phyloP scores from a whole-genome alignment of 2,329 filamentous ascomycete genomes.

The Curvularia sp. region DNA sequence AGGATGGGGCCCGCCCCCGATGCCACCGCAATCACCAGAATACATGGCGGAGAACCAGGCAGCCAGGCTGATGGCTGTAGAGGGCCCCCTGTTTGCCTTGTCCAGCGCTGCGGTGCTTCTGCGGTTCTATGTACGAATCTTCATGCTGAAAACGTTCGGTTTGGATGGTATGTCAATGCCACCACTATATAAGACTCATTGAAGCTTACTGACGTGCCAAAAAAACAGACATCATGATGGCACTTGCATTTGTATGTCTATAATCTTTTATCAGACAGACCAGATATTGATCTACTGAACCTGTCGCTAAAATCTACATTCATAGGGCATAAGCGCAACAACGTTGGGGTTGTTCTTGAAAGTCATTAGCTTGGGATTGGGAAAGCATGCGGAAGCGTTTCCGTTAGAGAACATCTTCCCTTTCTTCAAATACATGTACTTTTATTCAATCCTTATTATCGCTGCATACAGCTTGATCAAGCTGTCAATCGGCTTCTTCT shows the following conservation, averaged over 20 bases:
- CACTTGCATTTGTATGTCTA: slow-evolving; percentile 25
- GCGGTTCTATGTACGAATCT: slow-evolving; percentile 31
- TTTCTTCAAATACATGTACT: slow-evolving; percentile 52
- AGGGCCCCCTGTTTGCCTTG: slow-evolving; percentile 49
- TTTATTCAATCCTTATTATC: slow-evolving; percentile 58
- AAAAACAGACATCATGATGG: slow-evolving; percentile 51
- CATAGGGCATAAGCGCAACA: slow-evolving; percentile 23
- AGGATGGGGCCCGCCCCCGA: slow-evolving; percentile 12
- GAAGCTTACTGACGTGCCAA: slow-evolving; percentile 11
- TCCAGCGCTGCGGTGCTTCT: slow-evolving; percentile 28
- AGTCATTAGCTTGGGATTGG: slow-evolving; percentile 53
- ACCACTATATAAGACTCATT: neutral
- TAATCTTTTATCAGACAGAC: neutral
- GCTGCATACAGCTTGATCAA: slow-evolving; percentile 57
- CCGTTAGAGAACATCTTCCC: slow-evolving; percentile 37
- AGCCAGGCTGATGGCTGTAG: slow-evolving; percentile 51
- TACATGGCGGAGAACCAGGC: slow-evolving; percentile 50
- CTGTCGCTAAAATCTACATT: neutral
- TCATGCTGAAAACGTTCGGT: slow-evolving; percentile 33
- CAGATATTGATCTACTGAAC: neutral
- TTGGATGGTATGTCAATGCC: slow-evolving; percentile 26
- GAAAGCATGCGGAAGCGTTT: slow-evolving; percentile 53
- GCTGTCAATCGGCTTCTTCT: slow-evolving; percentile 57
- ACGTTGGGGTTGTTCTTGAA: slow-evolving; percentile 30
- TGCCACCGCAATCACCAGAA: slow-evolving; percentile 29